Conservation (phyloP, 768 basidiomycete species). For the Podaxis rugospora region DNA sequence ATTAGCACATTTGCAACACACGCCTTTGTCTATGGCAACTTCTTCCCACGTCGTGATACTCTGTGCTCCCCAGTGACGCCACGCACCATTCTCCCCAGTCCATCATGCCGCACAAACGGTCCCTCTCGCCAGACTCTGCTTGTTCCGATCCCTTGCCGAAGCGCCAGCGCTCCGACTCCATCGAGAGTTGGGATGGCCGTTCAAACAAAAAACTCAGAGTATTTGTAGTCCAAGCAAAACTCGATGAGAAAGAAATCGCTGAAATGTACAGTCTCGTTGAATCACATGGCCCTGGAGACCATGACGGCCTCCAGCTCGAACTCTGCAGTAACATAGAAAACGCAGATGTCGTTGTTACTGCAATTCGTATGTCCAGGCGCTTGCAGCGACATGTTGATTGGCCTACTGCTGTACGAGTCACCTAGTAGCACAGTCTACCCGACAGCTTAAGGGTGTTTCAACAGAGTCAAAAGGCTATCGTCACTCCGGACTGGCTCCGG, state of each 20-base stretch:
- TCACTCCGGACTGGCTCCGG: constrained; percentile 68
- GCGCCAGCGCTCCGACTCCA: constrained; percentile 9
- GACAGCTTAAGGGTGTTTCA: not conserved
- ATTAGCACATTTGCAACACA: constrained; percentile 5
- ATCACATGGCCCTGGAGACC: constrained; percentile 9
- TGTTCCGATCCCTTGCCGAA: not conserved
- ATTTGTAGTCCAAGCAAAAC: constrained; percentile 35
- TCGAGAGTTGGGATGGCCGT: constrained; percentile 5
- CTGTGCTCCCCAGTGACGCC: not conserved
- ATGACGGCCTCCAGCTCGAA: constrained; percentile 18
- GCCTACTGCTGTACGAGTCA: constrained; percentile 54
- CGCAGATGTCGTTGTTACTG: constrained; percentile 66
- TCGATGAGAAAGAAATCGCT: constrained; percentile 25
- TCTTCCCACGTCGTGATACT: constrained; percentile 24
- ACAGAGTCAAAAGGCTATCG: constrained; percentile 64
- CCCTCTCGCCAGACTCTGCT: not conserved
- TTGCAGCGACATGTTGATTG: constrained; percentile 68
- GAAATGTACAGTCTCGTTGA: constrained; percentile 35
- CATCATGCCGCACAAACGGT: constrained; percentile 4
- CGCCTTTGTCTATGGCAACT: constrained; percentile 17
- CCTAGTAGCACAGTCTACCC: constrained; percentile 1
- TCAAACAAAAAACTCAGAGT: constrained; percentile 18
- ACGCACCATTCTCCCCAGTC: not conserved
- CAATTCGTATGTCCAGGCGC: constrained; percentile 59
- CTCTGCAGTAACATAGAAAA: constrained; percentile 36